Evolutionary conservation across 768 basidiomycete genomes (phyloP), one percentile per base, ranked within the genome.

Genomic region (Dentipellis fragilis): DNA sequence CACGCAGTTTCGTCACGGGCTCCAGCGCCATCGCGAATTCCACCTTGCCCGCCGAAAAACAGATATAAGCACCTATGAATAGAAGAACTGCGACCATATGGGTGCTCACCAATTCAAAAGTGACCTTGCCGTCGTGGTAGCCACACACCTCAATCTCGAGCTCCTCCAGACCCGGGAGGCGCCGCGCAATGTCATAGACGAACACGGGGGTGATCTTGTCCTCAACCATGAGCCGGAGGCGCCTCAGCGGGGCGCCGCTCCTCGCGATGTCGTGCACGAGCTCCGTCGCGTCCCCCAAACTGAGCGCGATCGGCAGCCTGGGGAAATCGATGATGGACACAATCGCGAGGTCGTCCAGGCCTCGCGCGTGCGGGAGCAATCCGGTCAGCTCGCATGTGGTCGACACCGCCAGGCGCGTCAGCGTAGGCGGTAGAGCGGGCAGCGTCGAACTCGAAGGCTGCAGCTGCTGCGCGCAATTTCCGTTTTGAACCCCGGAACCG

Each of bases 81-180:
- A 17, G 47, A 49, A 21, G 19, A 22, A 21, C n/a, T 9, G 40
- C 9, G 14, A 19, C 40, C 47, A 17, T 5, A 40, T 40, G 39
- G 39, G 5, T 57, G 69, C 69, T 58, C 65, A 70, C 69, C 68
- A 57, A 65, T 51, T 65, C 65, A 61, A 67, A 68, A 54, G 69
- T 61, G 11, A 70, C 66, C 61, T 70, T 71, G 47, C 69, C 69
- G 58, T 70, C 69, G 58, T 70, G 69, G 64, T 70, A 70, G 4
- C 69, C 69, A 54, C 69, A 70, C 49, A 67, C 65, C 54, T 70
- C 69, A 6, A 70, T 70, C 42, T 70, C 69, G 50, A 70, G 66
- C 29, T 60, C 40, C 59, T 70, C 70, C 17, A 70, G 57, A 37
- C 64, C 64, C 14, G 70, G 70, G 21, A 68, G 67, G 29, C 66